phyloP scores from a whole-genome alignment of 2,329 filamentous ascomycete genomes.

The Akanthomyces uredinophilus region DNA sequence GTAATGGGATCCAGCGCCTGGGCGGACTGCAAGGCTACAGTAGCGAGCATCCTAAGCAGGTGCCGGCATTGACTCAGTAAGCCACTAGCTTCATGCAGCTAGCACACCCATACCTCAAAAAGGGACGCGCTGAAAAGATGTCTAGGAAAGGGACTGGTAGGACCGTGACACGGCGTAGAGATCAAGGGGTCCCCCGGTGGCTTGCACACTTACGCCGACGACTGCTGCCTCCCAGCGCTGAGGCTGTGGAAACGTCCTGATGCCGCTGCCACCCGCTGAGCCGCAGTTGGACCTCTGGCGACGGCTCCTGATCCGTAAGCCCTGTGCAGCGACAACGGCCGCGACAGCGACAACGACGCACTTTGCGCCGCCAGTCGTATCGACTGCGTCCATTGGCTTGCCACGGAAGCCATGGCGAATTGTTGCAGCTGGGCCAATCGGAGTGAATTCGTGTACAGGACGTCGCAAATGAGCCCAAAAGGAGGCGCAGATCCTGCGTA shows the following conservation, averaged over 20 bases:
- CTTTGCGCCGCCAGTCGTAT: neutral
- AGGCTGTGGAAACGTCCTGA: neutral
- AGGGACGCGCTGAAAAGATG: too few relatives aligned
- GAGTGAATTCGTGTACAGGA: neutral
- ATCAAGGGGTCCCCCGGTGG: neutral
- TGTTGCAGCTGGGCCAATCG: neutral
- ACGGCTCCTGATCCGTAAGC: neutral
- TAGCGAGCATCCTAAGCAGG: too few relatives aligned
- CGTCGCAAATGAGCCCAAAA: neutral
- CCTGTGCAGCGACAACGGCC: neutral
- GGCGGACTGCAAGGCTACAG: too few relatives aligned
- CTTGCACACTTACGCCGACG: neutral
- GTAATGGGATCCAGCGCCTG: too few relatives aligned
- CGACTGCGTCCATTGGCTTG: slow-evolving; percentile 1
- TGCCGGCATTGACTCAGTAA: neutral
- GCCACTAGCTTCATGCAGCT: slow-evolving; percentile 9
- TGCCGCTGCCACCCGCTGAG: neutral
- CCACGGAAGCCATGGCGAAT: slow-evolving; percentile 1
- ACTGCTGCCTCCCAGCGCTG: neutral
- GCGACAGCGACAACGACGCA: neutral
- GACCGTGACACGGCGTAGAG: neutral
- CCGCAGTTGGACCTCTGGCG: neutral
- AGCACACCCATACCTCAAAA: neutral
- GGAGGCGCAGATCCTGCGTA: neutral
- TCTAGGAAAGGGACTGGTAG: neutral